Evolutionary conservation across 2,329 filamentous ascomycete genomes (phyloP).

Genomic region (Paramyrothecium sp.): DNA sequence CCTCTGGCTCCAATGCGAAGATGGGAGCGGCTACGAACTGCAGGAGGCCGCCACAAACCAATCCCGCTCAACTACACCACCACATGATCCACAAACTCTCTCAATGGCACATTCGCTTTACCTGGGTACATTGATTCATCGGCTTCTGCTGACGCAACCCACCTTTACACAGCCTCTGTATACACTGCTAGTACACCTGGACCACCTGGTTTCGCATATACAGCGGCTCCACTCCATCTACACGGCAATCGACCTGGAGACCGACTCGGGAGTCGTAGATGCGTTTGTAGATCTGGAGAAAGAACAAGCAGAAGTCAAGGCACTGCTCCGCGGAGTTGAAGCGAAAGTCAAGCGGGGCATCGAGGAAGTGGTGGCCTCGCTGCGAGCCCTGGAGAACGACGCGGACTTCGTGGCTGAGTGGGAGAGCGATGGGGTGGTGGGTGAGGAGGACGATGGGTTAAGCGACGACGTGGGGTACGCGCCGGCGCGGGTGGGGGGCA

Average conservation of each 20-base stretch:
- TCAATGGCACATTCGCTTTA: slow-evolving; percentile 78
- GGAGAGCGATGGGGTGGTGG: slow-evolving; percentile 30
- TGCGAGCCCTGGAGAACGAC: slow-evolving; percentile 45
- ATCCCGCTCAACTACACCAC: slow-evolving; percentile 12
- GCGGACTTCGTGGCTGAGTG: slow-evolving; percentile 42
- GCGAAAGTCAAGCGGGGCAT: slow-evolving; percentile 65
- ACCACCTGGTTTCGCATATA: slow-evolving; percentile 76
- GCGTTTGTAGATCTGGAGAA: slow-evolving; percentile 67
- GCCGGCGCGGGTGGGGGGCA: slow-evolving; percentile 71
- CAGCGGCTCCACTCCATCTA: slow-evolving; percentile 75
- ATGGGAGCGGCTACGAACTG: slow-evolving; percentile 1
- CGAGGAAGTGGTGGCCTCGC: slow-evolving; percentile 60
- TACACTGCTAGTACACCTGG: slow-evolving; percentile 69
- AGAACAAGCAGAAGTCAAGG: slow-evolving; percentile 69
- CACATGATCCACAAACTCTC: slow-evolving; percentile 81
- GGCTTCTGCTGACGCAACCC: slow-evolving; percentile 63
- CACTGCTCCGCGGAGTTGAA: slow-evolving; percentile 64
- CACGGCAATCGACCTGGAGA: slow-evolving; percentile 75
- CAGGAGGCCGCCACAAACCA: slow-evolving; percentile 18
- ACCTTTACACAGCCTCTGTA: slow-evolving; percentile 66
- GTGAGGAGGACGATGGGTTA: slow-evolving; percentile 38
- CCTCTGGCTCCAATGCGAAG: slow-evolving; percentile 22
- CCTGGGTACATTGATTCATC: slow-evolving; percentile 64
- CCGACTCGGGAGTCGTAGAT: slow-evolving; percentile 78
- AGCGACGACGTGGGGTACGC: slow-evolving; percentile 50